These are phyloP conservation scores for Pulicaria dysenterica DNA, from an alignment of 129 eudicot genomes.

Conservation along the genomic window DNA sequence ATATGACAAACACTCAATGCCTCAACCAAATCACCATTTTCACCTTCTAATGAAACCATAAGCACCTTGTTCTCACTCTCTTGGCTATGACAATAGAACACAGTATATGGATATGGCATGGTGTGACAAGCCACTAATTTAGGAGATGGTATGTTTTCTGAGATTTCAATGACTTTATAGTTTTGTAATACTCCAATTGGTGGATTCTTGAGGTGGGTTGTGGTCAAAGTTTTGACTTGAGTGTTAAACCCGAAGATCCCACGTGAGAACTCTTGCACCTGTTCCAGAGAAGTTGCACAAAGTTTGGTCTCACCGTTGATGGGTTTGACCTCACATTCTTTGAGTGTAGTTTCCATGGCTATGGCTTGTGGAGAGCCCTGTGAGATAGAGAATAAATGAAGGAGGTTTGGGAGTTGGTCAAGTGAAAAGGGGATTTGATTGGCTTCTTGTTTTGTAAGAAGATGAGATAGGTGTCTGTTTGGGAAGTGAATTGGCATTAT, in stretches of 20 bases:
- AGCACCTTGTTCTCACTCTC: slow-evolving; percentile 57
- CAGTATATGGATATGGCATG: slow-evolving; percentile 79
- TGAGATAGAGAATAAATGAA: slow-evolving; percentile 48
- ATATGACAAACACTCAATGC: slow-evolving; percentile 74
- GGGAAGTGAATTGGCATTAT: slow-evolving; percentile 67
- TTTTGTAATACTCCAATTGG: slow-evolving; percentile 47
- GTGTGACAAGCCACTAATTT: slow-evolving; percentile 79
- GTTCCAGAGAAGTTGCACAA: slow-evolving; percentile 67
- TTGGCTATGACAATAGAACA: slow-evolving; percentile 75
- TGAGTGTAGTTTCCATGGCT: slow-evolving; percentile 73
- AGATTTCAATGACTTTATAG: slow-evolving; percentile 49
- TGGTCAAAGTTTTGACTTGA: slow-evolving; percentile 42
- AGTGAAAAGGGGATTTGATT: slow-evolving; percentile 66
- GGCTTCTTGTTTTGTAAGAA: slow-evolving; percentile 61
- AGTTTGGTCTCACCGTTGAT: slow-evolving; percentile 66
- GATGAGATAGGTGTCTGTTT: slow-evolving; percentile 48
- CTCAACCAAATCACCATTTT: slow-evolving; percentile 62
- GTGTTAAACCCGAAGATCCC: slow-evolving; percentile 45
- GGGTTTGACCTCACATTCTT: slow-evolving; percentile 58
- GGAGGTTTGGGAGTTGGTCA: slow-evolving; percentile 46
- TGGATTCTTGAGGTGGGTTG: slow-evolving; percentile 48
- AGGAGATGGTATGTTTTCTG: slow-evolving; percentile 49
- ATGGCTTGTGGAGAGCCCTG: slow-evolving; percentile 65
- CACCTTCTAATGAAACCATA: slow-evolving; percentile 58
- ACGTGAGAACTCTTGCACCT: slow-evolving; percentile 59